These are phyloP conservation scores for Aspergillus glaucus DNA, from an alignment of 2,329 filamentous ascomycete genomes.

Conservation along the genomic window DNA sequence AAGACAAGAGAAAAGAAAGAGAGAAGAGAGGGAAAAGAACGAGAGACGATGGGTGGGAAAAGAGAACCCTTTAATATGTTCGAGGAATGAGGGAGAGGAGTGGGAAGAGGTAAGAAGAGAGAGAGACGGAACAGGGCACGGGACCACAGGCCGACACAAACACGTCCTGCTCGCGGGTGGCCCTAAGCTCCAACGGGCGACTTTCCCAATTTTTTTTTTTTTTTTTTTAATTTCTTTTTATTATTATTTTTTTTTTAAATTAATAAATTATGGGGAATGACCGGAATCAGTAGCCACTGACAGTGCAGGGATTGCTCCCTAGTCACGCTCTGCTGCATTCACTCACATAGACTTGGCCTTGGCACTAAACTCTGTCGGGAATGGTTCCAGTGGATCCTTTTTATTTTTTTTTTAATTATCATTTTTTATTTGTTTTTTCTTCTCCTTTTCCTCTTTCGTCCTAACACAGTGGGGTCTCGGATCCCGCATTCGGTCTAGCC, in stretches of 20 bases:
- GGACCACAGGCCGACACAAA: constrained; percentile 24
- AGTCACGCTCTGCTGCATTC: not conserved
- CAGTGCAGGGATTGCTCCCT: not conserved
- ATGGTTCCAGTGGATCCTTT: not conserved
- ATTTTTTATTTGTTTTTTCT: constrained; percentile 1
- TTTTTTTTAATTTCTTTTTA: constrained; percentile 11
- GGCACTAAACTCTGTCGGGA: not conserved
- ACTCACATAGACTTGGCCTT: not conserved
- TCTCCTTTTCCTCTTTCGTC: not conserved
- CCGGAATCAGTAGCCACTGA: constrained; percentile 15
- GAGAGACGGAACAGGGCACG: constrained; percentile 17
- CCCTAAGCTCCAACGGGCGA: constrained; percentile 21
- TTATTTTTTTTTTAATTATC: not conserved
- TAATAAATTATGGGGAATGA: constrained; percentile 2
- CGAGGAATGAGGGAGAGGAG: constrained; percentile 18
- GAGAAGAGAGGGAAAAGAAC: constrained; percentile 9
- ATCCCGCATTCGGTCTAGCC: not conserved
- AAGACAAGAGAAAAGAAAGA: constrained; percentile 16
- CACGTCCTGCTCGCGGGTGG: constrained; percentile 12
- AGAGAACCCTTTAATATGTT: constrained; percentile 33
- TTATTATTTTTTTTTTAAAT: constrained; percentile 3
- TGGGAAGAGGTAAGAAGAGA: constrained; percentile 20
- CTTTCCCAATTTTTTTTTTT: constrained; percentile 22
- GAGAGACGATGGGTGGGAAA: constrained; percentile 18
- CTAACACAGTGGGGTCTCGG: not conserved